phyloP scores from a whole-genome alignment of 495 filamentous ascomycete genomes.

The Schizothecium vesticola region DNA sequence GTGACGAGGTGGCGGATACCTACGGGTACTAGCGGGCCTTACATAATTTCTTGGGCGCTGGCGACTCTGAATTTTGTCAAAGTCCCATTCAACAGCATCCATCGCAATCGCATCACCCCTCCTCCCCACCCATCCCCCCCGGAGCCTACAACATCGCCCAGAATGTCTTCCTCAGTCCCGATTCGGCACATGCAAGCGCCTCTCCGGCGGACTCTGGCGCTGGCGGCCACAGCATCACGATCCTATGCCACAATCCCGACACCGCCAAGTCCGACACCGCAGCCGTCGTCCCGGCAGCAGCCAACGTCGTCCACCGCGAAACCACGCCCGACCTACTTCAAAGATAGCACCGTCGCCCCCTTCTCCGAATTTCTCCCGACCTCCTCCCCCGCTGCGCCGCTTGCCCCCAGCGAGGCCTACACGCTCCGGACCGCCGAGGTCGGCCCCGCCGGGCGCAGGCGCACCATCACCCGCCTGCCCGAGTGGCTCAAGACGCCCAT shows the following conservation, averaged over 20 bases:
- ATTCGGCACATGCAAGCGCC: constrained; percentile 30
- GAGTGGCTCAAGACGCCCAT: constrained; percentile 96
- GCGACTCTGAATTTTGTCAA: constrained; percentile 1
- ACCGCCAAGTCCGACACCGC: constrained; percentile 12
- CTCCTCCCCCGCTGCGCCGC: constrained; percentile 31
- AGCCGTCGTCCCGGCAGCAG: constrained; percentile 5
- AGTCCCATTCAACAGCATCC: neutral
- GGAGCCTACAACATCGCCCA: neutral
- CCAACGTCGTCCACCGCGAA: constrained; percentile 9
- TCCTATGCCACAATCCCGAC: constrained; percentile 30
- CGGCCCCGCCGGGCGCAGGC: constrained; percentile 73
- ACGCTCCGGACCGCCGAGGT: constrained; percentile 73
- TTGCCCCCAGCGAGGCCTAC: constrained; percentile 54
- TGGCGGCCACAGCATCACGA: constrained; percentile 20
- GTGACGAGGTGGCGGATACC: constrained; percentile 6
- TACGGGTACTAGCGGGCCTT: constrained; percentile 18
- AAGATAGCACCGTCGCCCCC: constrained; percentile 77
- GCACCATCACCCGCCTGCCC: constrained; percentile 84
- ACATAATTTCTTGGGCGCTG: constrained; percentile 13
- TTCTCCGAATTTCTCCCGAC: constrained; percentile 73
- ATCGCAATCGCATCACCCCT: constrained; percentile 3
- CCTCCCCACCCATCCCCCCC: neutral
- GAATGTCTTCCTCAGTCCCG: constrained; percentile 27
- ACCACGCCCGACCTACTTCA: constrained; percentile 64
- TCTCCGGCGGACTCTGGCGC: constrained; percentile 27